phyloP scores from a whole-genome alignment of 1,284 basidiomycete genomes.

The Puccinia coronata region DNA sequence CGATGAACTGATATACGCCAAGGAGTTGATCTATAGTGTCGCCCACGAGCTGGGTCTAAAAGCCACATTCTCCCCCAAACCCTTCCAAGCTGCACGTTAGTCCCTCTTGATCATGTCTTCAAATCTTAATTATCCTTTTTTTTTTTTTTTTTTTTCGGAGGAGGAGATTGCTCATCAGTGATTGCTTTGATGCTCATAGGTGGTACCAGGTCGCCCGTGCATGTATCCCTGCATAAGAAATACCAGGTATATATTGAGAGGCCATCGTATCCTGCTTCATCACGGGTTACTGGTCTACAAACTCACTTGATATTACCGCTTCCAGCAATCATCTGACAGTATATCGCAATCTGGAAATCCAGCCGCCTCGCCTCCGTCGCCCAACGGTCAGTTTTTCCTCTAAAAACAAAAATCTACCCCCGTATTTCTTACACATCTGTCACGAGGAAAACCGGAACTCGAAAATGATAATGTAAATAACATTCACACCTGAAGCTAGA shows the following conservation, averaged over 20 bases:
- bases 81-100: conserved; percentile 30
- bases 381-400: conserved; percentile 4
- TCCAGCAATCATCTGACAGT: conserved; percentile 5
- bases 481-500: conserved; percentile 12
- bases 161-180: neutral
- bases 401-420: neutral
- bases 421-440: neutral
- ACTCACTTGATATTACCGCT: neutral
- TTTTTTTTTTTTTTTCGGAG: too few relatives aligned
- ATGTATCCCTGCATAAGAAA: conserved; percentile 43
- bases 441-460: neutral
- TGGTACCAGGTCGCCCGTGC: conserved; percentile 38
- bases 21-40: conserved; percentile 45
- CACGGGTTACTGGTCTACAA: neutral
- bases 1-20: conserved; percentile 47
- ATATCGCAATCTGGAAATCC: neutral
- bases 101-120: neutral
- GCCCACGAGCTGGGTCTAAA: conserved; percentile 46
- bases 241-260: conserved; percentile 18
- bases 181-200: neutral
- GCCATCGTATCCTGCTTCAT: neutral
- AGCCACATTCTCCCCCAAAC: conserved; percentile 48
- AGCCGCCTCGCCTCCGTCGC: neutral
- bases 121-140: neutral
- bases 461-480: neutral